Evolutionary conservation across 2,329 filamentous ascomycete genomes (phyloP).

Genomic region (Lachnellula arida): DNA sequence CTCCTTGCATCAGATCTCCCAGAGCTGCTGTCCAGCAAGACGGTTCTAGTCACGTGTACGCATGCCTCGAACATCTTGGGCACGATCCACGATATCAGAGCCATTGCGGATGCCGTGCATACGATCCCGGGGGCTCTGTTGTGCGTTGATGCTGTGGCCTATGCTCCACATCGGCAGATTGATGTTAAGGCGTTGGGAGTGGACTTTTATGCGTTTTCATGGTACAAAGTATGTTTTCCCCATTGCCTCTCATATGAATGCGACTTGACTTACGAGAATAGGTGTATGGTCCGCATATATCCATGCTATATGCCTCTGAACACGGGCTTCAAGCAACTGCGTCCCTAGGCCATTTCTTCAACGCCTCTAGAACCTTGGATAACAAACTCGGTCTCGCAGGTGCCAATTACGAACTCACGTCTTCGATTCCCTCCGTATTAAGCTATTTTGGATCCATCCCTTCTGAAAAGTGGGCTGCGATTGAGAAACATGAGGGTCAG

Average conservation of each 20-base stretch:
- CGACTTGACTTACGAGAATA: constrained; percentile 14
- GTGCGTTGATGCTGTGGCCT: constrained; percentile 72
- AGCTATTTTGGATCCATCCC: constrained; percentile 50
- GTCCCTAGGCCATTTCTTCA: constrained; percentile 65
- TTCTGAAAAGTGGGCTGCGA: constrained; percentile 43
- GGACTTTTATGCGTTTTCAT: constrained; percentile 74
- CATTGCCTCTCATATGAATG: not conserved
- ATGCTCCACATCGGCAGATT: constrained; percentile 66
- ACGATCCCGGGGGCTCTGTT: constrained; percentile 52
- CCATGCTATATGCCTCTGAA: constrained; percentile 62
- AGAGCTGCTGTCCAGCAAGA: constrained; percentile 56
- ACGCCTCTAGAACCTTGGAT: constrained; percentile 52
- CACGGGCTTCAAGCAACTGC: constrained; percentile 50
- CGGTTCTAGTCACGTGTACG: constrained; percentile 67
- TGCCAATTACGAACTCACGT: constrained; percentile 65
- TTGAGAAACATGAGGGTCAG: constrained; percentile 54
- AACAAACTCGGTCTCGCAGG: constrained; percentile 65
- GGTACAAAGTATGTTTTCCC: constrained; percentile 59
- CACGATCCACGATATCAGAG: constrained; percentile 59
- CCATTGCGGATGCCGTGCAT: constrained; percentile 48
- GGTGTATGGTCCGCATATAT: constrained; percentile 72
- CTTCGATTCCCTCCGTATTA: constrained; percentile 56
- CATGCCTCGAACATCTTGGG: constrained; percentile 72
- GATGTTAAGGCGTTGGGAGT: constrained; percentile 65
- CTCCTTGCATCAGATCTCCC: constrained; percentile 54